Evolutionary conservation across 116 monocot species (phyloP), one percentile per base, ranked within the genome.

Genomic region (Iris pallida): DNA sequence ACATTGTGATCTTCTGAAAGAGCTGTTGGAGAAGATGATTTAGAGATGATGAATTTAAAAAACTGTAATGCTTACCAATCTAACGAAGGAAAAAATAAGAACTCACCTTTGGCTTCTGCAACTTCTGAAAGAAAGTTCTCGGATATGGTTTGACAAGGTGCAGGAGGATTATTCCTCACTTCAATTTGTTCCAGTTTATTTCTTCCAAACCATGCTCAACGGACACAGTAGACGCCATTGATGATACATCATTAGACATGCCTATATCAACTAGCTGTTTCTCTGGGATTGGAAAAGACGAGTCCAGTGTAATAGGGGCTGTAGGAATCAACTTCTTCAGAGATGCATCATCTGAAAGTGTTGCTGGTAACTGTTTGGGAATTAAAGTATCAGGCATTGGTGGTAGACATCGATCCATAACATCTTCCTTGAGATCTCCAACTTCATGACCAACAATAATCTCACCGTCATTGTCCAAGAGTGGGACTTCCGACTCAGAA

Each of bases 131-230:
- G 63, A 61, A 47, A 70, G 54, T 56, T 20, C 68, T 67, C 15
- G 10, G 63, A n/a, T 58, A 63, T 20, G 20, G 20, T 14, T 72
- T 73, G 63, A 67, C 55, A 63, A 71, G 60, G 46, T 64, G 30
- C 20, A 71, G 62, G 46, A 5, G 43, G 40, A 49, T 49, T 55
- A 15, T 19, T 18, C 47, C 53, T 64, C 41, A 7, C 64, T 70
- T 66, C 51, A 62, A 47, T 16, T 60, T 68, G 64, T 65, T 64
- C 79, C 77, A 84, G 55, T 67, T 70, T 48, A 77, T 42, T 60
- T 81, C 77, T 14, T 84, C 80, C 19, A 78, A 55, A 64, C 51
- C 78, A 79, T 79, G 72, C 42, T 73, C 74, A 40, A n/a, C 46
- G 4, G 40, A 66, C 81, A 20, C 57, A 52, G 46, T 56, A 57